Base-by-base conservation (phyloP, 352 stramenopile species). In the Pythium dissotocum region DNA sequence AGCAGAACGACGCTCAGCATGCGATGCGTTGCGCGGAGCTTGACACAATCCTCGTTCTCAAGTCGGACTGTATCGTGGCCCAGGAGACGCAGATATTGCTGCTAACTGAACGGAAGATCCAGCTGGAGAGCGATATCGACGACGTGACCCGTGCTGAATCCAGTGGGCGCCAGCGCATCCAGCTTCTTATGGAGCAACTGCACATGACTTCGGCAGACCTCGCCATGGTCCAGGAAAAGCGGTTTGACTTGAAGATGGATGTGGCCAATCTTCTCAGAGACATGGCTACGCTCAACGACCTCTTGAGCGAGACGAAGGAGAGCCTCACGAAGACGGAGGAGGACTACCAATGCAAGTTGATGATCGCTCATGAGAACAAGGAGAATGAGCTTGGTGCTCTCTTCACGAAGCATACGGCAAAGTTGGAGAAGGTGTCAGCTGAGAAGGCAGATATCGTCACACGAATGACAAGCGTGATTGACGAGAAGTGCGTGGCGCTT, bases 401-500 rank as follows among this genome's bases (percentile, higher is more conserved):
- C 12, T 33, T 57, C 6, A n/a, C 10, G 13, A 33, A 35, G n/a
- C 33, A 69, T 48, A 36, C 24, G 46, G 54, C 57, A 14, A 33
- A 71, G 38, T 2, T 70, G n/a, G 33, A 71, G 5, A 7, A 40
- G 6, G 14, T 79, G 10, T 40, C 64, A 10, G 21, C 56, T 32
- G 49, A 63, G 2, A 65, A 77, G 14, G 76, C 63, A 7, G 61
- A 72, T 13, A 68, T 57, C 0, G 65, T 85, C 16, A 58, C 65
- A 0, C 64, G 61, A 30, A 82, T 87, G 78, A 85, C 77, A 1
- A 54, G 63, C 12, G n/a, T 71, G n/a, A 63, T 87, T 42, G 70
- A 78, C 8, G 58, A 68, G 16, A 90, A 90, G 54, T 66, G 74
- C 8, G 56, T 7, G 7, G 44, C 69, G 13, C 52, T 90, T 24